These are phyloP conservation scores for Ormosia emarginata DNA, from an alignment of 306 rosid genomes.

Conservation along the genomic window DNA sequence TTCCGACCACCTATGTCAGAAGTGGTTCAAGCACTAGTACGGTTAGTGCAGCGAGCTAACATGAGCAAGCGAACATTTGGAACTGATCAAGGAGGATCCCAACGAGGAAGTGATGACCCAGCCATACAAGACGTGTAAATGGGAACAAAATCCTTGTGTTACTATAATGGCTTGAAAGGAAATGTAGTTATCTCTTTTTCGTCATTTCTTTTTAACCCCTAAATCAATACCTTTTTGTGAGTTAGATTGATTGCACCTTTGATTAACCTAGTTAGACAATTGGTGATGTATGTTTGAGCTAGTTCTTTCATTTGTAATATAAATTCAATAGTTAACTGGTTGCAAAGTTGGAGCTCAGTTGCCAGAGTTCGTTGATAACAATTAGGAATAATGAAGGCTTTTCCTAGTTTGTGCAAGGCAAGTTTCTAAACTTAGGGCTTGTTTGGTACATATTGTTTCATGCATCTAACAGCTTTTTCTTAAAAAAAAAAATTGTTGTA, in stretches of 20 bases:
- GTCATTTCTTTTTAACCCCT: neutral
- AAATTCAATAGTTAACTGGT: conserved; percentile 20
- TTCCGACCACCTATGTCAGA: conserved; percentile 99
- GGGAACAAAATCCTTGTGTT: neutral
- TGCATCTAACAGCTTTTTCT: no score
- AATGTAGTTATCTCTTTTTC: conserved; percentile 5
- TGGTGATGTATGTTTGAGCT: conserved; percentile 33
- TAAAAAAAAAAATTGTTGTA: no score
- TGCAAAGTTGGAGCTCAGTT: conserved; percentile 13
- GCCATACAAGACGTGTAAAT: conserved; percentile 43
- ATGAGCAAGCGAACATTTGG: conserved; percentile 96
- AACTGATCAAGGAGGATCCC: conserved; percentile 67
- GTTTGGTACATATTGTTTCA: no score
- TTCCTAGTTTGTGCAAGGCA: neutral
- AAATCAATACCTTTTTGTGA: neutral
- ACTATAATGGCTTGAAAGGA: neutral
- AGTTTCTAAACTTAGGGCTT: neutral
- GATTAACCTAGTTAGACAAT: conserved; percentile 19
- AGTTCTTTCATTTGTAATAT: conserved; percentile 17
- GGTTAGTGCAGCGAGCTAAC: conserved; percentile 91
- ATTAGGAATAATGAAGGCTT: neutral
- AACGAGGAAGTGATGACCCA: conserved; percentile 46
- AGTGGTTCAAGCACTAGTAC: conserved; percentile 90
- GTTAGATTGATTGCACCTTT: conserved; percentile 23
- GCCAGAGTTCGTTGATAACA: neutral